These are phyloP conservation scores for Persicaria maculosa DNA, from an alignment of 148 eudicot species.

Conservation along the genomic window DNA sequence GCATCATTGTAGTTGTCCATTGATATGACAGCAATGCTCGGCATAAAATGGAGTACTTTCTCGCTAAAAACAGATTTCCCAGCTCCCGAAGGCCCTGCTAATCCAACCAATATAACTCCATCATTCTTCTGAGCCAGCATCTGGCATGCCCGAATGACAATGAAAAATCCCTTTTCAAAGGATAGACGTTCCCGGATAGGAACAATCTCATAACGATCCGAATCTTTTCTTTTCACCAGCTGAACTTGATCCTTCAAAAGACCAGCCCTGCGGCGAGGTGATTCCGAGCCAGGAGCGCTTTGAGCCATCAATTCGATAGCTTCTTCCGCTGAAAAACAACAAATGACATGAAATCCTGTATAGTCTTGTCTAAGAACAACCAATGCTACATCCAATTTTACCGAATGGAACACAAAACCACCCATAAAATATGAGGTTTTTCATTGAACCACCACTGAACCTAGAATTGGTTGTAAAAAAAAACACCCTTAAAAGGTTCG, in stretches of 20 bases:
- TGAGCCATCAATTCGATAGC: conserved; percentile 11
- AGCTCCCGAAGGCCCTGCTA: conserved; percentile 75
- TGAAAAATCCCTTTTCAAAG: conserved; percentile 60
- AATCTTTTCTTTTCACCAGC: conserved; percentile 40
- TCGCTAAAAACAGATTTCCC: conserved; percentile 61
- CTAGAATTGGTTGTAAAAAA: too few species aligned
- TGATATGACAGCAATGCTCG: conserved; percentile 24
- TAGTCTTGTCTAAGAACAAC: neutral
- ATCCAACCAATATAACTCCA: conserved; percentile 47
- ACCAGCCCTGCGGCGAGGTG: conserved; percentile 24
- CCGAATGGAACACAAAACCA: neutral
- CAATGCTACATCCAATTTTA: neutral
- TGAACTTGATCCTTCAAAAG: conserved; percentile 62
- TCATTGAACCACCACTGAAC: neutral
- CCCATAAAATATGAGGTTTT: neutral
- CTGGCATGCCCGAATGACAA: conserved; percentile 59
- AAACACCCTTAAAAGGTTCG: too few species aligned
- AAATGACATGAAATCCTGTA: neutral
- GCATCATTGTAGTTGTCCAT: conserved; percentile 75
- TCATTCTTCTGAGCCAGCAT: conserved; percentile 53
- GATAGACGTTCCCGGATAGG: conserved; percentile 47
- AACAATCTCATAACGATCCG: conserved; percentile 45
- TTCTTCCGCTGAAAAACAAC: conserved; percentile 5
- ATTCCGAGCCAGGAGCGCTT: neutral
- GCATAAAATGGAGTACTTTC: conserved; percentile 48